Base-by-base conservation (phyloP, 805 yeast genomes). In the Metschnikowia reukaufii region DNA sequence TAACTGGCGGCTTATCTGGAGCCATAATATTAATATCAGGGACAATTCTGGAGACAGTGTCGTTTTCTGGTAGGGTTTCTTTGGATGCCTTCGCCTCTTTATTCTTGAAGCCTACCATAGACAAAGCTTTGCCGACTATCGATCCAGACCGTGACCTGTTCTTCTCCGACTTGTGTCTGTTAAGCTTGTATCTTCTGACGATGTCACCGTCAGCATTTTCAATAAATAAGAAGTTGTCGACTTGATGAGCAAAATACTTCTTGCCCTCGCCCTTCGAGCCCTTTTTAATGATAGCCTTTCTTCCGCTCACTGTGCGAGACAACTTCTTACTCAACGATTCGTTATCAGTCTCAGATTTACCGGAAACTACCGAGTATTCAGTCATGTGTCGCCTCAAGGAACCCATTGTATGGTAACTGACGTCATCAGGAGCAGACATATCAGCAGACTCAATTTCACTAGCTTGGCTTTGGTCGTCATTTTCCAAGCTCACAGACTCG, bases 201-300 rank as follows among this genome's bases (percentile, higher is more conserved):
- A 94, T 81, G 57, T 92, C 98, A 53, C 98, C 99, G 10, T 91
- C 96, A 37, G 81, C 88, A 59, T 90, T 87, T 65, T 92, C 99
- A 47, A 94, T 84, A 48, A 89, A 76, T 45, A 94, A 78, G 49
- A 82, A 74, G 58, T 88, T 83, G 60, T 84, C 94, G 34, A 88
- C 74, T 64, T 85, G 86, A 65, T 83, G 92, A 1, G 97, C 98
- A 65, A 70, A 81, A 56, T 44, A 56, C 27, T 43, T 34, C 36
- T 54, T 54, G 10, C 54, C 53, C 21, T 42, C 36, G 25, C 70
- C 82, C 61, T 68, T 66, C 18, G 65, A 70, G 25, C 51, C 49
- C 51, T 66, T 70, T 29, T 55, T 63, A 48, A 66, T 64, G 31
- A 56, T 63, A 1, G 69, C 63, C 45, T 58, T 62, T 25, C 56